phyloP scores from a whole-genome alignment of 352 stramenopile species.

The Globisporangium lucens region DNA sequence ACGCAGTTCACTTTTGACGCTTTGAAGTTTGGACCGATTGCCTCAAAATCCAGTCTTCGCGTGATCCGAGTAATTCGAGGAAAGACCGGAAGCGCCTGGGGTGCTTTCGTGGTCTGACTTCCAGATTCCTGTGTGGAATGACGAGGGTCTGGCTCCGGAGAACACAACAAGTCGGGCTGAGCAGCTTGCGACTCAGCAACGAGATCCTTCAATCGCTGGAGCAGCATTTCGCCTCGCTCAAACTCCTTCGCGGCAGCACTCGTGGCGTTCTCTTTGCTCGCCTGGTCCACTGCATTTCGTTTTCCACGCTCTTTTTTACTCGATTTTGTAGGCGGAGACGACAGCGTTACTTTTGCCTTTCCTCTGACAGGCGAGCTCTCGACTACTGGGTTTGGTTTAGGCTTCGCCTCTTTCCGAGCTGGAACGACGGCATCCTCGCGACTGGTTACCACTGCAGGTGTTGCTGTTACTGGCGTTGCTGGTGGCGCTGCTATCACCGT shows the following conservation, averaged over 20 bases:
- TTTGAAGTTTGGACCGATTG: constrained; percentile 2
- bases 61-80: constrained; percentile 40
- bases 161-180: constrained; percentile 23
- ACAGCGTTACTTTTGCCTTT: not conserved
- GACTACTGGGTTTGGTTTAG: not conserved
- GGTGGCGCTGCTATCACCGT: not conserved
- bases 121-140: constrained; percentile 9
- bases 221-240: constrained; percentile 28
- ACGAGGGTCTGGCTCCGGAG: constrained; percentile 18
- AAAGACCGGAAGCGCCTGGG: constrained; percentile 20
- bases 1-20: constrained; percentile 28
- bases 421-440: not conserved
- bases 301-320: constrained; percentile 14
- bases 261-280: constrained; percentile 5
- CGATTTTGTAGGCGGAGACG: constrained; percentile 9
- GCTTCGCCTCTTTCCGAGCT: not conserved
- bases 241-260: constrained; percentile 17
- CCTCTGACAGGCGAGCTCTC: not conserved
- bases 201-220: constrained; percentile 33
- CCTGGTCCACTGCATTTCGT: not conserved
- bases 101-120: constrained; percentile 16
- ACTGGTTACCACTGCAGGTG: not conserved
- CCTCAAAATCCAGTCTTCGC: constrained; percentile 50
- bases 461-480: not conserved
- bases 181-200: constrained; percentile 23